These are phyloP conservation scores for Aspergillus sclerotioniger DNA, from an alignment of 495 filamentous ascomycete species.

Conservation along the genomic window DNA sequence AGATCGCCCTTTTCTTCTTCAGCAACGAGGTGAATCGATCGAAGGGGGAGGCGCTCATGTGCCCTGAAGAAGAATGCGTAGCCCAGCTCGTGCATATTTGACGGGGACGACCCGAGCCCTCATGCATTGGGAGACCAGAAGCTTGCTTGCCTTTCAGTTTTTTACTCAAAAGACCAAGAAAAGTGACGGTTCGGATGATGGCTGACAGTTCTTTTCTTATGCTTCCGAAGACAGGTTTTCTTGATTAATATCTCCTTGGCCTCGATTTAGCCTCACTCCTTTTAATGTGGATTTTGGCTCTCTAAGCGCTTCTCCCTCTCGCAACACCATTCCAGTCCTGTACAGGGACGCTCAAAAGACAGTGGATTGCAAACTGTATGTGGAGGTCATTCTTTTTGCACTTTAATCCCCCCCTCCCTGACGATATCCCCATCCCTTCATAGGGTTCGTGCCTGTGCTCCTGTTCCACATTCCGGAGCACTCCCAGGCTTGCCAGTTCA, in stretches of 20 bases:
- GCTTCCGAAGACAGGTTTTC: slow-evolving; percentile 16
- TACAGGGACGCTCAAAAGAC: slow-evolving; percentile 26
- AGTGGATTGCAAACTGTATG: slow-evolving; percentile 39
- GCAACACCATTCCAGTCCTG: slow-evolving; percentile 15
- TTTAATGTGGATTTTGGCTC: slow-evolving; percentile 27
- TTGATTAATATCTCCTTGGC: slow-evolving; percentile 17
- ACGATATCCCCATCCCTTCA: slow-evolving; percentile 44
- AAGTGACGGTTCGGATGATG: not conserved
- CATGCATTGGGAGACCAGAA: slow-evolving; percentile 14
- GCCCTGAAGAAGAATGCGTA: slow-evolving; percentile 11
- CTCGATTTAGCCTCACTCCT: slow-evolving; percentile 23
- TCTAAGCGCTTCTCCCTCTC: slow-evolving; percentile 15
- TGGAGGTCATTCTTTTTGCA: slow-evolving; percentile 33
- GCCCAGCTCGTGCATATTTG: slow-evolving; percentile 16
- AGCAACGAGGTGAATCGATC: not conserved
- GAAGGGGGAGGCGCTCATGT: slow-evolving; percentile 16
- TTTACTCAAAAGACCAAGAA: slow-evolving; percentile 1
- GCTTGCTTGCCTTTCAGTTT: slow-evolving; percentile 13
- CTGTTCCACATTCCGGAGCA: slow-evolving; percentile 56
- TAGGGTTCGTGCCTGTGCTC: slow-evolving; percentile 46
- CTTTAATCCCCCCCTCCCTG: slow-evolving; percentile 35
- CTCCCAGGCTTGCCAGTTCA: slow-evolving; percentile 29
- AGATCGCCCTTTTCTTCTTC: slow-evolving; percentile 8
- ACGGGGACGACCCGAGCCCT: slow-evolving; percentile 15
- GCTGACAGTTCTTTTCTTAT: slow-evolving; percentile 9